Base-by-base conservation (phyloP, 1,284 basidiomycete species). In the Omphalotus olearius region DNA sequence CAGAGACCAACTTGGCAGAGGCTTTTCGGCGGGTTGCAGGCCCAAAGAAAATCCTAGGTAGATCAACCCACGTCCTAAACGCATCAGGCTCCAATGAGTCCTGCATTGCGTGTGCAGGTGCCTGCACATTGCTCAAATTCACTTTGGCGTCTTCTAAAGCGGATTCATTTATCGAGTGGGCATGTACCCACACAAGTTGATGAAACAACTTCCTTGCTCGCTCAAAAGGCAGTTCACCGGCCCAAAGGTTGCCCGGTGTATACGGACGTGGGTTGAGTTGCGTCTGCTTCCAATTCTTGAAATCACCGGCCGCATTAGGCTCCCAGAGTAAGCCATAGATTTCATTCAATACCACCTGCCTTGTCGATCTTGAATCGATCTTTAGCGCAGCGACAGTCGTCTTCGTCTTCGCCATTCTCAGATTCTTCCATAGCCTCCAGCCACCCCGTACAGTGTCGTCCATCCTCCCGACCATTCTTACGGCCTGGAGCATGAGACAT, bases 401-500 rank as follows among this genome's bases (percentile, higher is more conserved):
- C 30, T 33, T 33, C 9, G 9, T 9, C 13, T 33, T 33, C 30
- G 30, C 30, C 30, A 33, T 33, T 33, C 9, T 65, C 64, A 1
- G 68, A 41, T 20, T 50, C 42, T 4, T 26, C 43, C 43, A 45
- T n/a, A 26, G 43, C 65, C 63, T 18, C 42, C 37, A 47, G 9
- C 73, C 69, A 14, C 78, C 80, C 14, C 69, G 62, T 17, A 82
- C 61, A 11, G 70, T 71, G 25, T 74, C 72, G 55, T 85, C 79
- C 58, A 77, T 66, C 50, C 73, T 73, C 26, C 68, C 64, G 3
- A 80, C 78, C 14, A 75, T 66, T 1, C 80, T 69, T 0, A 82
- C 83, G 0, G 81, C 71, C 43, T 80, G 74, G 37, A 91, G 73
- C 13, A 91, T 60, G 48, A 83, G 72, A 38, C 73, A 71, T 50